These are phyloP conservation scores for Rhododendron williamsianum DNA, from an alignment of 148 eudicot genomes.

Conservation along the genomic window DNA sequence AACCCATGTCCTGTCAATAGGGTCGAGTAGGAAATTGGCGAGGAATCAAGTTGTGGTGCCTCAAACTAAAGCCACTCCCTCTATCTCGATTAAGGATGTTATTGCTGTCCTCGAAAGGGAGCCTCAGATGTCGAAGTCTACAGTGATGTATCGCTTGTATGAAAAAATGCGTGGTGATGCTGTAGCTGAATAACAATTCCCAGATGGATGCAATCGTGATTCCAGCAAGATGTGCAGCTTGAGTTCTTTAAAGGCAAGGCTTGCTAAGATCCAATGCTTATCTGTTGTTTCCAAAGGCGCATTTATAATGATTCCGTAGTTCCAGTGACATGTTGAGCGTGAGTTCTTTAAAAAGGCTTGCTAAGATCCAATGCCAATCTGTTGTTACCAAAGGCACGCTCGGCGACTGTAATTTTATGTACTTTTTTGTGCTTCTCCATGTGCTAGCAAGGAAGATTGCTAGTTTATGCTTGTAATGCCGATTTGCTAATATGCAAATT, in stretches of 20 bases:
- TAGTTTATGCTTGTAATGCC: neutral
- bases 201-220: neutral
- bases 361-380: neutral
- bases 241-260: neutral
- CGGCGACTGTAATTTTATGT: neutral
- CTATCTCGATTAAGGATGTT: constrained; percentile 71
- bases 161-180: constrained; percentile 33
- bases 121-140: constrained; percentile 74
- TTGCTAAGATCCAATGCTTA: neutral
- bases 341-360: neutral
- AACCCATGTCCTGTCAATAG: constrained; percentile 24
- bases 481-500: neutral
- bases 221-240: neutral
- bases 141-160: constrained; percentile 57
- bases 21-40: constrained; percentile 34
- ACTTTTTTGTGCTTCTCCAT: neutral
- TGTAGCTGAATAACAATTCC: constrained; percentile 6
- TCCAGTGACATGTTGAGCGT: neutral
- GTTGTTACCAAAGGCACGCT: neutral
- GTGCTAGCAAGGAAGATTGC: neutral
- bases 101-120: constrained; percentile 79
- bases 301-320: neutral
- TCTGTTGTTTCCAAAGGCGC: neutral
- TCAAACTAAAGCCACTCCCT: constrained; percentile 36
- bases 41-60: constrained; percentile 36